Evolutionary conservation across 768 basidiomycete species (phyloP), one percentile per base, ranked within the genome.

Genomic region (Tephrocybe sp.): DNA sequence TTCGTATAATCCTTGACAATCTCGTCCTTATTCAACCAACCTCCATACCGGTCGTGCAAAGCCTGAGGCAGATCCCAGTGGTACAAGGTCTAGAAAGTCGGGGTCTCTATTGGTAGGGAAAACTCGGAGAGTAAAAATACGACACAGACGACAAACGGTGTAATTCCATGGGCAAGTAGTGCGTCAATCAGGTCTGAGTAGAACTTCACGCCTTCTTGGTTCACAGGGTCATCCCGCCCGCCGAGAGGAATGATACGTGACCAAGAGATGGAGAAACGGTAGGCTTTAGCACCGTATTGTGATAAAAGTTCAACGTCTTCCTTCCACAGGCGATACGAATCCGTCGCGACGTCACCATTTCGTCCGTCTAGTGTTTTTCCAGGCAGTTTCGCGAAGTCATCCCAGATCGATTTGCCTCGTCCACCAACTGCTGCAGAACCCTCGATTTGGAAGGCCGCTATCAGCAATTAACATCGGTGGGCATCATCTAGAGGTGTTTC

Each of bases 51-150:
- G 52, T 88, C 82, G 47, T 88, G 80, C 31, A 92, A 76, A 18
- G 68, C 81, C 60, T 86, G 83, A 9, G 88, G 88, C 9, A 89
- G 76, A 60, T 90, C 88, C 88, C 88, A 90, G 63, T 84, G 86
- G 60, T 86, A 85, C 29, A 87, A 65, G 0, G 83, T 87, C 82
- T 86, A 46, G 45, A 33, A 18, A n/a, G 21, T 16, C 3, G 25
- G 50, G 40, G 30, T 18, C 11, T 47, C 39, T 45, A 29, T 45
- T 34, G n/a, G 34, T 4, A 13, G 42, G 37, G 33, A 34, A 18
- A 24, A 49, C 30, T 36, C 48, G 12, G 9, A 7, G 2, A 44
- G 16, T 4, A 9, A 33, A 41, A n/a, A n/a, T n/a, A 13, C 22
- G 27, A 39, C 16, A 42, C 36, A 29, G 33, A 76, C 80, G 45